Conservation (phyloP, 129 eudicot genomes). For the Helichrysum umbraculigerum region DNA sequence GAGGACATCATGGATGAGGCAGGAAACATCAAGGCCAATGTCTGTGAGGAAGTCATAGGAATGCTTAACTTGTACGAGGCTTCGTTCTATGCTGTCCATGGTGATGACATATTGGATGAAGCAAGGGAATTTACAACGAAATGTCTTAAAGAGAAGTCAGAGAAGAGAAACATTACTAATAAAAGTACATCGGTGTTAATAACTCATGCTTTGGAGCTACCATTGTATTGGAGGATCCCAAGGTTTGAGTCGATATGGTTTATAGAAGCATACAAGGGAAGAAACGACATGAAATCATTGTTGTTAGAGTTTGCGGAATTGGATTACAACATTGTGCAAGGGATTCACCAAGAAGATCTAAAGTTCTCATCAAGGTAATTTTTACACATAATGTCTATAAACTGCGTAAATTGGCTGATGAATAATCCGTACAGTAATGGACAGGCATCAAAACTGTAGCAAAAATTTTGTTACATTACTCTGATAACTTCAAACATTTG, state of each 20-base stretch:
- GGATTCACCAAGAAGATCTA: constrained; percentile 47
- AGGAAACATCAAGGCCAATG: constrained; percentile 26
- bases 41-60: constrained; percentile 29
- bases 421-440: no score
- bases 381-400: no score
- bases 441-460: no score
- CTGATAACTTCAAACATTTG: no score
- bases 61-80: constrained; percentile 52
- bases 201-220: constrained; percentile 50
- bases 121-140: constrained; percentile 33
- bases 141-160: constrained; percentile 24
- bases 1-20: constrained; percentile 36
- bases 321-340: constrained; percentile 57
- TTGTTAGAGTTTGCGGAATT: constrained; percentile 42
- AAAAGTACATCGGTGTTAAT: constrained; percentile 21
- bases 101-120: constrained; percentile 39
- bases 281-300: constrained; percentile 26
- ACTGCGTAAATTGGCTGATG: no score
- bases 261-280: constrained; percentile 39
- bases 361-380: constrained; percentile 30
- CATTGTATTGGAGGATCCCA: constrained; percentile 42
- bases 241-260: constrained; percentile 53
- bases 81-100: constrained; percentile 32
- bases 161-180: constrained; percentile 8
- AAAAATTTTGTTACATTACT: no score